These are phyloP conservation scores for Penicillium tannophilum DNA, from an alignment of 495 filamentous ascomycete species.

Conservation along the genomic window DNA sequence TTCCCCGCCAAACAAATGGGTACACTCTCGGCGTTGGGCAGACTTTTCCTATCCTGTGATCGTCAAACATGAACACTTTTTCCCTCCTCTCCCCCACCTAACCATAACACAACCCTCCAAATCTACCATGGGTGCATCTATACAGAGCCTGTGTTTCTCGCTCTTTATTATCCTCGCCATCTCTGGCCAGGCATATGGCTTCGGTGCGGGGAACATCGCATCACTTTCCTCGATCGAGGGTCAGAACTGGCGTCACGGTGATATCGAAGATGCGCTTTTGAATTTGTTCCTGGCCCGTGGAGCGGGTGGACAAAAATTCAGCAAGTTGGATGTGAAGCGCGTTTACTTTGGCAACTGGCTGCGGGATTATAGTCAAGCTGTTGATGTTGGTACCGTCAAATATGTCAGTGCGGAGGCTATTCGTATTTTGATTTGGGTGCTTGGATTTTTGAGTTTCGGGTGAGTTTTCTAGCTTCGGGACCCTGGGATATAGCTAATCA, in stretches of 20 bases:
- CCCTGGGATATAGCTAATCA: slow-evolving; percentile 48
- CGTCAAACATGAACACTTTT: slow-evolving; percentile 4
- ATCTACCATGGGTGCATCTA: slow-evolving; percentile 27
- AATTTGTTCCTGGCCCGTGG: slow-evolving; percentile 72
- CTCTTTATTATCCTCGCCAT: slow-evolving; percentile 60
- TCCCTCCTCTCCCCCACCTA: slow-evolving; percentile 8
- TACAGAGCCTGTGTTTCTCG: slow-evolving; percentile 42
- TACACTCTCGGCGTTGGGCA: slow-evolving; percentile 5
- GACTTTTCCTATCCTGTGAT: slow-evolving; percentile 5
- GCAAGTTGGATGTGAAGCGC: slow-evolving; percentile 82
- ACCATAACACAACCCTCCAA: neutral
- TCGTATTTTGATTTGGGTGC: slow-evolving; percentile 70
- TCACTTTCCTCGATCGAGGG: slow-evolving; percentile 78
- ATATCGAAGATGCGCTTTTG: slow-evolving; percentile 86
- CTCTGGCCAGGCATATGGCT: slow-evolving; percentile 68
- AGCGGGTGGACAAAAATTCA: slow-evolving; percentile 81
- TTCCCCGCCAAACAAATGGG: slow-evolving; percentile 13
- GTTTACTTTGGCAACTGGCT: slow-evolving; percentile 94
- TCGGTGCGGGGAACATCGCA: slow-evolving; percentile 86
- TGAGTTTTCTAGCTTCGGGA: slow-evolving; percentile 12
- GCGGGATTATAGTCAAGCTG: slow-evolving; percentile 66
- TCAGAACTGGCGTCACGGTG: slow-evolving; percentile 88
- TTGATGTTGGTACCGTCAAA: slow-evolving; percentile 88
- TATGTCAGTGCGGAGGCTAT: slow-evolving; percentile 86
- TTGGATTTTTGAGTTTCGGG: slow-evolving; percentile 62